Evolutionary conservation across 768 basidiomycete genomes (phyloP).

Genomic region (Leccinum uliginosum): DNA sequence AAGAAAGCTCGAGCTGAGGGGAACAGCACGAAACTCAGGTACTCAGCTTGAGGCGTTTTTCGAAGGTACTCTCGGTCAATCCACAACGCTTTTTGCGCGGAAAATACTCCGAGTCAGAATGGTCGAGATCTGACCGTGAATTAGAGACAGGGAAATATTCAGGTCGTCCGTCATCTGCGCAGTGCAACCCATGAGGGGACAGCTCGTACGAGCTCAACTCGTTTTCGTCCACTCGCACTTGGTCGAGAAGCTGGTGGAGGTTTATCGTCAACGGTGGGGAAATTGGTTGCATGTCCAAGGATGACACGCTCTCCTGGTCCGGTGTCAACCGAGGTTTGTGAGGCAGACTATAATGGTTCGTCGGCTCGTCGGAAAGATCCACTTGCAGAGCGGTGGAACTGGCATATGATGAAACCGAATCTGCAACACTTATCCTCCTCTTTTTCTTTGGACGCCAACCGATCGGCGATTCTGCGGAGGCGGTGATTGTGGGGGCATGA

Average conservation of each 20-base stretch:
- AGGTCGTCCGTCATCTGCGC: slow-evolving; percentile 22
- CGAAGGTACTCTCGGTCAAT: slow-evolving; percentile 17
- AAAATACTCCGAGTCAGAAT: slow-evolving; percentile 24
- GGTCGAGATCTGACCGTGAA: slow-evolving; percentile 32
- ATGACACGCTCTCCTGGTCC: slow-evolving; percentile 30
- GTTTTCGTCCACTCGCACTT: slow-evolving; percentile 20
- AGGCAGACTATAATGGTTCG: slow-evolving; percentile 15
- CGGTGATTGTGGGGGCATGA: slow-evolving; percentile 31
- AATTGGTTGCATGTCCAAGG: slow-evolving; percentile 31
- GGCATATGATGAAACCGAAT: slow-evolving; percentile 32
- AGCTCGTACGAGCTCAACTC: slow-evolving; percentile 27
- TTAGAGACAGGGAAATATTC: slow-evolving; percentile 35
- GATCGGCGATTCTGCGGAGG: slow-evolving; percentile 26
- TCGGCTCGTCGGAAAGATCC: slow-evolving; percentile 24
- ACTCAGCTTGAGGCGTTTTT: slow-evolving; percentile 28
- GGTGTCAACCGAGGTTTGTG: slow-evolving; percentile 31
- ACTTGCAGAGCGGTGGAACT: slow-evolving; percentile 25
- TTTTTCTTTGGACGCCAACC: slow-evolving; percentile 31
- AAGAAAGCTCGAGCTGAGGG: slow-evolving; percentile 1
- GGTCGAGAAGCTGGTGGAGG: slow-evolving; percentile 26
- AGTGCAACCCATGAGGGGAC: slow-evolving; percentile 15
- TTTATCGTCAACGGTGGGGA: slow-evolving; percentile 28
- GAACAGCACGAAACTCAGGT: slow-evolving; percentile 16
- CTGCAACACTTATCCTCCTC: slow-evolving; percentile 34
- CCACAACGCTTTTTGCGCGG: slow-evolving; percentile 22